Evolutionary conservation across 768 basidiomycete genomes (phyloP), one percentile per base, ranked within the genome.

Genomic region (Tephrocybe sp.): DNA sequence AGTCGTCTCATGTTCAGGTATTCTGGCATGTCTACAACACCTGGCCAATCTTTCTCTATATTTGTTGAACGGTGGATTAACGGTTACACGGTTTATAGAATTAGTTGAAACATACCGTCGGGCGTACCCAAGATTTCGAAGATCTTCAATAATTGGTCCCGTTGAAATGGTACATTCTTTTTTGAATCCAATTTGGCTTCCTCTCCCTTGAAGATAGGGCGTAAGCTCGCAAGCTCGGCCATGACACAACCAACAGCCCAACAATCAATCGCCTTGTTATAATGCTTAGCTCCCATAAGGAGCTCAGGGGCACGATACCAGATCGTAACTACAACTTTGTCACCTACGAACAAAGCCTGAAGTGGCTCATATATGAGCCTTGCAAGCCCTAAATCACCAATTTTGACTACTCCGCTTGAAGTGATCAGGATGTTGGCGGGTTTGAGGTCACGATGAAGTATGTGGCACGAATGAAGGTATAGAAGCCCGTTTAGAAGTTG

Each of bases 301-400:
- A 99, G 82, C 64, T 99, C 97, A 0, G 97, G 97, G 6, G 93
- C 92, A 44, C 97, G 89, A 65, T 99, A 99, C 97, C 97, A 98
- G 62, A 99, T 98, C 0, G 97, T 99, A 11, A 99, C 97, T 28
- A 98, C 97, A 22, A 99, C 95, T 61, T 98, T 98, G 70, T 99
- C 97, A 13, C 95, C 95, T 0, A 85, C 84, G 64, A 91, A 93
- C 2, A 99, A 74, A 1, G 89, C 87, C 56, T 97, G 94, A 1
- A 99, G 76, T 5, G 97, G 97, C 52, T 92, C 85, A 61, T 93
- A 87, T 50, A 90, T 87, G 25, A 98, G 77, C 26, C 97, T 81
- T 1, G 97, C 97, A 13, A 99, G 82, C 19, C 97, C 97, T 1
- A 98, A 75, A 65, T 99, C 97, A n/a, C 95, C 97, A 44, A 99